Percentiles rank a stretch among this genome's conserved stretches.
These are phyloP conservation scores for Chenopodium quinoa DNA, from an alignment of 148 eudicot genomes.

Conservation along the genomic window DNA sequence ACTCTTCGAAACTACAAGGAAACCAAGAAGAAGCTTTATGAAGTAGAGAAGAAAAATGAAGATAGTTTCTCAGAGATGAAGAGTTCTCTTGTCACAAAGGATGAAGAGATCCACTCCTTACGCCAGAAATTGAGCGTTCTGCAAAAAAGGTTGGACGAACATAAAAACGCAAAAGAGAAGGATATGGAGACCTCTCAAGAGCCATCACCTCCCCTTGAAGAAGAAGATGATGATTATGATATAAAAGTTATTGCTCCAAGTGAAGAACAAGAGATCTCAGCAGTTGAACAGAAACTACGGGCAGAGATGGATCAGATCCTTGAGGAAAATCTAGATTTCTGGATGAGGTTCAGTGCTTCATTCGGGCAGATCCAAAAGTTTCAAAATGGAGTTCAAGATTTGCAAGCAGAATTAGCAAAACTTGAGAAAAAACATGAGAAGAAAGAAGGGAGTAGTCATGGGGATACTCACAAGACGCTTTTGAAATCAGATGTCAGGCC, in stretches of 20 bases:
- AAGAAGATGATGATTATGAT: slow-evolving; percentile 47
- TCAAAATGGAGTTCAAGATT: slow-evolving; percentile 54
- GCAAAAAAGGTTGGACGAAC: slow-evolving; percentile 37
- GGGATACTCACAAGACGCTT: slow-evolving; percentile 16
- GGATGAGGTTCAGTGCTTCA: slow-evolving; percentile 78
- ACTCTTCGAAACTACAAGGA: slow-evolving; percentile 70
- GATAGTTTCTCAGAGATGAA: slow-evolving; percentile 43
- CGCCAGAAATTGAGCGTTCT: slow-evolving; percentile 39
- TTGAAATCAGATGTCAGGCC: slow-evolving; percentile 57
- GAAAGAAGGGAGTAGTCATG: slow-evolving; percentile 45
- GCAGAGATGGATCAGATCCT: slow-evolving; percentile 64
- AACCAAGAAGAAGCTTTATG: slow-evolving; percentile 57
- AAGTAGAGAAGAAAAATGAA: slow-evolving; percentile 53
- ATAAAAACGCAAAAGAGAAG: slow-evolving; percentile 28
- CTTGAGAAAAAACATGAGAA: slow-evolving; percentile 42
- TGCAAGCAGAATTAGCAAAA: slow-evolving; percentile 49
- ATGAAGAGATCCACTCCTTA: slow-evolving; percentile 52
- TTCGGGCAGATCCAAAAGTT: slow-evolving; percentile 77
- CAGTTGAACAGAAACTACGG: slow-evolving; percentile 65
- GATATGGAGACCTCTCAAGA: slow-evolving; percentile 20
- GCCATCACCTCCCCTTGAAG: slow-evolving; percentile 23
- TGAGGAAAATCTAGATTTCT: slow-evolving; percentile 80
- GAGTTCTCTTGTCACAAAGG: slow-evolving; percentile 47
- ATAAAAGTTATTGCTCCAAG: slow-evolving; percentile 31
- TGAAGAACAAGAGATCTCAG: slow-evolving; percentile 39